A percentile compares a stretch with the other conserved stretches of the same genome.
phyloP scores from a whole-genome alignment of 2,329 filamentous ascomycete genomes.

The Sporothrix luriei region DNA sequence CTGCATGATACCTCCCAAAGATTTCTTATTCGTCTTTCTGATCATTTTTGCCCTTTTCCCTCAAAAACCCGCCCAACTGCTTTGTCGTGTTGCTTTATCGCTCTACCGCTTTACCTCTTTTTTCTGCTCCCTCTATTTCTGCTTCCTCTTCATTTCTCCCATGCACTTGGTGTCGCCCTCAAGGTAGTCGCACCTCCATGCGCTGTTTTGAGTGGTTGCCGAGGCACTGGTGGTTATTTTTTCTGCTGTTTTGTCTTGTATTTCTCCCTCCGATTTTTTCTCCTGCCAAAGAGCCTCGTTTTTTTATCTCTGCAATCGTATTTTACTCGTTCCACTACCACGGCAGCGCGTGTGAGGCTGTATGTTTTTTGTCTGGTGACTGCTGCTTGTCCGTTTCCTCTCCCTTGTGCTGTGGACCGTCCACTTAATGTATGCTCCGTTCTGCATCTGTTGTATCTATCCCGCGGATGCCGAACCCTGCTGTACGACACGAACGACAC shows the following conservation, averaged over 20 bases:
- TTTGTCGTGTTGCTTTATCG: slow-evolving; percentile 4
- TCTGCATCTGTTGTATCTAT: not conserved
- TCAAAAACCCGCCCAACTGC: not conserved
- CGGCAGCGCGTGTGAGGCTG: not conserved
- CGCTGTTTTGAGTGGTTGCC: not conserved
- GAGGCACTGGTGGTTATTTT: not conserved
- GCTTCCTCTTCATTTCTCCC: not conserved
- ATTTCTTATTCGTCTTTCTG: slow-evolving; percentile 36
- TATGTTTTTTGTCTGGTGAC: not conserved
- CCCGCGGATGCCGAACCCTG: not conserved
- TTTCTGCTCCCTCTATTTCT: not conserved
- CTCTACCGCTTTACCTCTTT: not conserved
- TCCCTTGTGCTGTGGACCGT: not conserved
- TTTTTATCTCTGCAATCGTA: slow-evolving; percentile 11
- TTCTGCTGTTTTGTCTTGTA: slow-evolving; percentile 20
- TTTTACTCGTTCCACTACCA: not conserved
- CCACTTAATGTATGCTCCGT: not conserved
- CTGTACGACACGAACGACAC: not conserved
- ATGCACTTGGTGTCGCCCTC: not conserved
- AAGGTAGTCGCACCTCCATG: not conserved
- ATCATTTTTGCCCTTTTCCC: slow-evolving; percentile 25
- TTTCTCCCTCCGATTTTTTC: not conserved
- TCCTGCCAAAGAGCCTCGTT: not conserved
- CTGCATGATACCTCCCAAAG: slow-evolving; percentile 54
- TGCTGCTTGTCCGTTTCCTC: not conserved